Base-by-base conservation (phyloP, 345 rosid genomes). In the Pelargonium nanum region DNA sequence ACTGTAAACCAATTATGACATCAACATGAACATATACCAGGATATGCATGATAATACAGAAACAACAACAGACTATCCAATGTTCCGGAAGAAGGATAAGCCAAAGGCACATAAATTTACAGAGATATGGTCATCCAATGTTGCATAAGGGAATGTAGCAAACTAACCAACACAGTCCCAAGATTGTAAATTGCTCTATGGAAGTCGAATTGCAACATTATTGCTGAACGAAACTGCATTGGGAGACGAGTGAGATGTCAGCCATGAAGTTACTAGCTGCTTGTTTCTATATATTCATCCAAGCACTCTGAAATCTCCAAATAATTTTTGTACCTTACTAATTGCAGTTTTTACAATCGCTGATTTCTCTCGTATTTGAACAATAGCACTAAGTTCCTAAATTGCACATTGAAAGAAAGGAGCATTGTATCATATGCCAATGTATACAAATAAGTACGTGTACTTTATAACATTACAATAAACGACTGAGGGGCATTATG, bases 151-250 rank as follows among this genome's bases (percentile, higher is more conserved):
- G 55, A 55, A 26, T 58, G 26, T 17, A 19, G 15, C 57, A 61
- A 70, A 78, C 87, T 78, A 24, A 87, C 97, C 89, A 93, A 72
- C 66, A 93, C 99, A 66, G 99, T 93, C 75, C 99, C 99, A 23
- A 89, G 97, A 78, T 93, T 89, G 87, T 89, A 87, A 59, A 93
- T 93, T 68, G 92, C 99, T 78, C 99, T 75, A 73, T 89, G 99
- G 72, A 93, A 93, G 76, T 89, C 96, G 72, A 89, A 93, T 53
- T 93, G 99, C 82, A 89, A 76, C 72, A 77, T 83, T 80, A 93
- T 93, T 55, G 97, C 99, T 30, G 97, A 86, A 58, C 96, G 89
- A 55, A 93, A 93, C 99, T 93, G 86, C 81, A 80, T 57, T 45
- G 26, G 28, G 65, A 58, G 59, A 66, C 19, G 53, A 64, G 65